Percentiles rank a stretch among this genome's conserved stretches.
Conservation (phyloP, 352 stramenopile species). For the Globisporangium camurandrum region DNA sequence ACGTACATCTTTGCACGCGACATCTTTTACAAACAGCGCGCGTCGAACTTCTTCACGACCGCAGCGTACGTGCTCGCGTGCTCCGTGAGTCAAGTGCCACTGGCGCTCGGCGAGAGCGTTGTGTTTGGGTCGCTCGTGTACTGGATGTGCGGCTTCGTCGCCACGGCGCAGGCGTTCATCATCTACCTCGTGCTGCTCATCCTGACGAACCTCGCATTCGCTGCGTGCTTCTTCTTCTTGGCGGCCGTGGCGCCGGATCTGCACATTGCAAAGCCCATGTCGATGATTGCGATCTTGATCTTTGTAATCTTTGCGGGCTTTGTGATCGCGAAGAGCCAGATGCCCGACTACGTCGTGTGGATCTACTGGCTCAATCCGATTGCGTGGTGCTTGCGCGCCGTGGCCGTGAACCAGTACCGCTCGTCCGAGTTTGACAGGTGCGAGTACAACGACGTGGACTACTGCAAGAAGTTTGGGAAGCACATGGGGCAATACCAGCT, state of each 20-base stretch:
- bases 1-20: background rate
- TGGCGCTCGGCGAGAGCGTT: background rate
- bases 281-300: constrained; percentile 18
- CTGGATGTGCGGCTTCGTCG: background rate
- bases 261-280: constrained; percentile 25
- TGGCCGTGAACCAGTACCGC: constrained; percentile 40
- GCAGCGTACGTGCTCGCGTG: background rate
- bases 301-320: constrained; percentile 47
- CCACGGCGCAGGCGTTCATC: background rate
- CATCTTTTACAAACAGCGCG: background rate
- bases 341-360: constrained; percentile 13
- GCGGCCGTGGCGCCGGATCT: constrained; percentile 24
- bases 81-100: background rate
- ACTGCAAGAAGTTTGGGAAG: constrained; percentile 24
- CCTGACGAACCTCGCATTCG: constrained; percentile 22
- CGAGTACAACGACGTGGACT: constrained; percentile 29
- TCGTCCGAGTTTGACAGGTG: constrained; percentile 23
- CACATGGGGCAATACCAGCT: constrained; percentile 29
- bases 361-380: constrained; percentile 62
- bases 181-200: background rate
- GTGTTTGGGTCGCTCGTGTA: background rate
- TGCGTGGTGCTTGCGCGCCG: constrained; percentile 28
- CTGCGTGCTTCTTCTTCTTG: constrained; percentile 20
- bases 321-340: constrained; percentile 25
- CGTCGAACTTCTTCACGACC: background rate